These are phyloP conservation scores for Podospora anserina DNA, from an alignment of 495 filamentous ascomycete genomes.

Conservation along the genomic window DNA sequence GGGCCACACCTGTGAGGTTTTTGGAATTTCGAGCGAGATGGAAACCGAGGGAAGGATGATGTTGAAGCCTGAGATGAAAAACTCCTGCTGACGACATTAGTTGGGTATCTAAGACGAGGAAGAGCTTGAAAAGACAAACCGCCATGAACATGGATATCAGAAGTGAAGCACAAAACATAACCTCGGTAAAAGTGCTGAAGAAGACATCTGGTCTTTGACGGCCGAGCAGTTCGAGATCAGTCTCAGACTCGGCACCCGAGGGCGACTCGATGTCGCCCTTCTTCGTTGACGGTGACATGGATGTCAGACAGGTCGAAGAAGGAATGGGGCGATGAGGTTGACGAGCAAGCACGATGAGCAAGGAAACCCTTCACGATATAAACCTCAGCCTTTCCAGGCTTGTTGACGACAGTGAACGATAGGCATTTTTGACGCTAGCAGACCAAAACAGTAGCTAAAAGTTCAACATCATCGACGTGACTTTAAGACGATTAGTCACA, in stretches of 20 bases:
- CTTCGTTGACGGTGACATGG: not conserved
- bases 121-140: conserved; percentile 39
- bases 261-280: not conserved
- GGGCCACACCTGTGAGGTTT: conserved; percentile 69
- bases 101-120: not conserved
- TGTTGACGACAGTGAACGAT: not conserved
- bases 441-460: not conserved
- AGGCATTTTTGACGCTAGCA: not conserved
- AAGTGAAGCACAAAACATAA: conserved; percentile 69
- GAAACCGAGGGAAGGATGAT: conserved; percentile 71
- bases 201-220: conserved; percentile 69
- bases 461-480: not conserved
- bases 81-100: conserved; percentile 49
- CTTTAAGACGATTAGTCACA: not conserved
- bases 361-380: not conserved
- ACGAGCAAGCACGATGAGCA: not conserved
- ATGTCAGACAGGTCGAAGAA: not conserved
- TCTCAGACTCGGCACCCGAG: not conserved
- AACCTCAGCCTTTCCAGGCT: not conserved
- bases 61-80: conserved; percentile 84
- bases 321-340: not conserved
- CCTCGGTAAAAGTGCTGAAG: conserved; percentile 55
- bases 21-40: conserved; percentile 60
- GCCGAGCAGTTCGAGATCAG: conserved; percentile 64
- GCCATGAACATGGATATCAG: conserved; percentile 71